phyloP scores from a whole-genome alignment of 805 yeast genomes.

The Candida suzukii region DNA sequence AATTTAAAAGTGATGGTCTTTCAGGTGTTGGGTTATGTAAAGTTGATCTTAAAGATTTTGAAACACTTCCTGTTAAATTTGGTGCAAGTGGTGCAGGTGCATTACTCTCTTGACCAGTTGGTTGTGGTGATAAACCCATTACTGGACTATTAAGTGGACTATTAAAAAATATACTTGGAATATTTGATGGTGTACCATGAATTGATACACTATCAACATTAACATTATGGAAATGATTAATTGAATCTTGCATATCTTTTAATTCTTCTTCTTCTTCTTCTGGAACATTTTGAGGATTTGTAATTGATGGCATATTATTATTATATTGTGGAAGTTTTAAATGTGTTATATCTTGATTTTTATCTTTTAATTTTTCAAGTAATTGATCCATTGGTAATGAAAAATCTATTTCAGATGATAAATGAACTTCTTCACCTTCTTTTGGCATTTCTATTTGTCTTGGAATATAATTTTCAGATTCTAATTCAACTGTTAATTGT shows the following conservation, averaged over 20 bases:
- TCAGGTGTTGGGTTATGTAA: constrained; percentile 9
- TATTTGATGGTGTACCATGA: constrained; percentile 58
- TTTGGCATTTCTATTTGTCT: background rate
- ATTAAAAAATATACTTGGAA: constrained; percentile 25
- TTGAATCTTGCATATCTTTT: constrained; percentile 67
- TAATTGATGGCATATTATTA: constrained; percentile 6
- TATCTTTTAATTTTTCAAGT: constrained; percentile 35
- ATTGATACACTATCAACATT: constrained; percentile 72
- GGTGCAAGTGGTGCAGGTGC: constrained; percentile 34
- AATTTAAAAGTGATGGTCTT: constrained; percentile 2
- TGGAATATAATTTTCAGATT: background rate
- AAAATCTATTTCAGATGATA: constrained; percentile 38
- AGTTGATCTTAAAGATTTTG: constrained; percentile 34
- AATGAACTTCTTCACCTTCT: background rate
- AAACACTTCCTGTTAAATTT: constrained; percentile 49
- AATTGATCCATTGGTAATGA: constrained; percentile 76
- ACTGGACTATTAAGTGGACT: constrained; percentile 6
- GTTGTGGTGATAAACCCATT: constrained; percentile 7
- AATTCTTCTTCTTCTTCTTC: constrained; percentile 64
- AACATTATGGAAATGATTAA: constrained; percentile 68
- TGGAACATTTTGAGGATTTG: constrained; percentile 17
- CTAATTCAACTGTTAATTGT: constrained; percentile 36
- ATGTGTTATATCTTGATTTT: constrained; percentile 5
- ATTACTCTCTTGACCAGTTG: constrained; percentile 3
- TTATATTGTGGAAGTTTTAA: constrained; percentile 11